A percentile compares a stretch with the other conserved stretches of the same genome.
Evolutionary conservation across 257 asterid species (phyloP).

Genomic region (Solanum chiquidenum): DNA sequence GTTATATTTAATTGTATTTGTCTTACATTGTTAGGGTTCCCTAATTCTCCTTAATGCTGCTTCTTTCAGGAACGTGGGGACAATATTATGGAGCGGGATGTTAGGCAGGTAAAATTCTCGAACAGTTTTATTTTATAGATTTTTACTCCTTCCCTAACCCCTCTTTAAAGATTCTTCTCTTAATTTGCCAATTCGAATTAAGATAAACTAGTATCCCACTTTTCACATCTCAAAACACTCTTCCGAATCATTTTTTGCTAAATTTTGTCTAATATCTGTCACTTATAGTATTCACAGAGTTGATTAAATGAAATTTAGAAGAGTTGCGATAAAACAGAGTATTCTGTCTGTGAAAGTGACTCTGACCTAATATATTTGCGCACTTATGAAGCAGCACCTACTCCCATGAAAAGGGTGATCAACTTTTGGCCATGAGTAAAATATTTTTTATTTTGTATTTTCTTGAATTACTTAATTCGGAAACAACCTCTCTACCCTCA

Average conservation of each 20-base stretch:
- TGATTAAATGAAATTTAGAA: neutral
- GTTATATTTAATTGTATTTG: neutral
- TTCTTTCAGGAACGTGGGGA: slow-evolving; percentile 41
- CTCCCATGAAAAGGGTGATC: neutral
- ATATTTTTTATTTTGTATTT: neutral
- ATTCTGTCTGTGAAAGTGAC: neutral
- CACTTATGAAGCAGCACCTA: neutral
- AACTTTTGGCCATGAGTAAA: neutral
- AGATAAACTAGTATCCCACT: neutral
- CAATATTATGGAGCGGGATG: slow-evolving; percentile 49
- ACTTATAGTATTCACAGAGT: neutral
- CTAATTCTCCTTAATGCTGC: neutral
- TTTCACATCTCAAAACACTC: neutral
- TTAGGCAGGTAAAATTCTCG: slow-evolving; percentile 57
- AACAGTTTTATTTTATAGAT: neutral
- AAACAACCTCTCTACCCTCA: neutral
- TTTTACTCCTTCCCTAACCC: neutral
- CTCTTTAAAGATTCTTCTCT: neutral
- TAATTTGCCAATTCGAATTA: neutral
- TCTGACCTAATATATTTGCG: neutral
- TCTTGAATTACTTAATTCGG: neutral
- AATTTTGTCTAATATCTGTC: neutral
- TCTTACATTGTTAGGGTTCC: neutral
- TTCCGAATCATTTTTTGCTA: neutral
- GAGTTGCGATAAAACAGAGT: neutral